Conservation (phyloP, 164 flowering plant genomes). For the Taxillus chinensis region DNA sequence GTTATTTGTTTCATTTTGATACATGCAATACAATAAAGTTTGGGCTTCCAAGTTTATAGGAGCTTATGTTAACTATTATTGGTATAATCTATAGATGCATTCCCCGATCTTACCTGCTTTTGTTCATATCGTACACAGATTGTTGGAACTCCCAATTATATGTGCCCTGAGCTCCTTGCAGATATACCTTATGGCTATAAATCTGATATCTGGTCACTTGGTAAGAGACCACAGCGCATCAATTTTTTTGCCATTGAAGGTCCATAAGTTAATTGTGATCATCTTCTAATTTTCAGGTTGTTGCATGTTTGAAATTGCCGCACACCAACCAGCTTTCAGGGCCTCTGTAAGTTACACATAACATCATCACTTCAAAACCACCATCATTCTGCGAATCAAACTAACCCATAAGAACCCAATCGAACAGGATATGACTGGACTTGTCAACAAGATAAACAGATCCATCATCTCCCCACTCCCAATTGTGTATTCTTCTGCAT, state of each 20-base stretch:
- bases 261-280: neutral
- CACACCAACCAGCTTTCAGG: slow-evolving; percentile 60
- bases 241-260: neutral
- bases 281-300: slow-evolving; percentile 33
- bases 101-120: neutral
- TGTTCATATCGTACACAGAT: slow-evolving; percentile 25
- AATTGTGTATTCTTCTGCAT: slow-evolving; percentile 47
- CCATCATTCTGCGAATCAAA: neutral
- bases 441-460: slow-evolving; percentile 60
- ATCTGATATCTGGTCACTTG: slow-evolving; percentile 93
- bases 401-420: slow-evolving; percentile 4
- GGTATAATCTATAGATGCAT: neutral
- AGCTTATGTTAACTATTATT: neutral
- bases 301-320: slow-evolving; percentile 73
- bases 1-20: no score
- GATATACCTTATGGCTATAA: slow-evolving; percentile 90
- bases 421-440: slow-evolving; percentile 60
- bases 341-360: slow-evolving; percentile 41
- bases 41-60: neutral
- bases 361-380: neutral
- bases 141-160: slow-evolving; percentile 80
- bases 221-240: slow-evolving; percentile 26
- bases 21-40: neutral
- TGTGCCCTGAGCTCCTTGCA: slow-evolving; percentile 92
- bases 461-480: slow-evolving; percentile 62